Base-by-base conservation (phyloP, 176 grass and related monocot genomes). In the Eremochloa ophiuroides region DNA sequence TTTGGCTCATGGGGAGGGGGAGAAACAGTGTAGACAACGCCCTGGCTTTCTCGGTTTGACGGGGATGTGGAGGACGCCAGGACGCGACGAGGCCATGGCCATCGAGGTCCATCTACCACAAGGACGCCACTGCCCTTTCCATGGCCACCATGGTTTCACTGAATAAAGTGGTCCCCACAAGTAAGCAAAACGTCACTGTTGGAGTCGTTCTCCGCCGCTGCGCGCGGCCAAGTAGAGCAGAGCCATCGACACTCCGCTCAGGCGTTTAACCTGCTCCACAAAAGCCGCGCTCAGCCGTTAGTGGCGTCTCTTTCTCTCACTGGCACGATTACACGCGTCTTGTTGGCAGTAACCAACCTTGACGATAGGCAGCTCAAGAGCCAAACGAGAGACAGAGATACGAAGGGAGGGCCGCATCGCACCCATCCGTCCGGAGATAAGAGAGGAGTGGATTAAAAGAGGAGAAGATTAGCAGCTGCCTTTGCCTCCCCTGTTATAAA, bases 391-490 rank as follows among this genome's bases (percentile, higher is more conserved):
- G 48, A 38, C 5, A 7, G 6, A 38, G 37, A 7, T n/a, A n/a
- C n/a, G n/a, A n/a, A n/a, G n/a, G n/a, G 3, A 3, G 8, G 8
- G 27, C 17, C 27, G 69, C 6, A 8, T 0, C 31, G 39, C 41
- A 30, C 20, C 25, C 69, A 67, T 37, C 18, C 64, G 26, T 70
- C 12, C 13, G 12, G 61, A 16, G 46, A 42, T 46, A 10, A 58
- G 61, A 17, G 28, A 33, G 35, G 66, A 23, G 66, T 11, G n/a
- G 66, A 42, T 62, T 38, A 46, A 16, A 16, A 29, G 41, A 15
- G n/a, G 30, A 31, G 69, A 37, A 82, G 87, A 85, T 65, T 72
- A 82, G 78, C 30, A 66, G 87, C 22, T 82, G 82, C 34, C 42
- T 81, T 9, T 81, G 77, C 64, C 82, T 89, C 31, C 87, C 87